Evolutionary conservation across 2,329 filamentous ascomycete species (phyloP), one percentile per base, ranked within the genome.

Genomic region (Coniochaeta ligniaria): DNA sequence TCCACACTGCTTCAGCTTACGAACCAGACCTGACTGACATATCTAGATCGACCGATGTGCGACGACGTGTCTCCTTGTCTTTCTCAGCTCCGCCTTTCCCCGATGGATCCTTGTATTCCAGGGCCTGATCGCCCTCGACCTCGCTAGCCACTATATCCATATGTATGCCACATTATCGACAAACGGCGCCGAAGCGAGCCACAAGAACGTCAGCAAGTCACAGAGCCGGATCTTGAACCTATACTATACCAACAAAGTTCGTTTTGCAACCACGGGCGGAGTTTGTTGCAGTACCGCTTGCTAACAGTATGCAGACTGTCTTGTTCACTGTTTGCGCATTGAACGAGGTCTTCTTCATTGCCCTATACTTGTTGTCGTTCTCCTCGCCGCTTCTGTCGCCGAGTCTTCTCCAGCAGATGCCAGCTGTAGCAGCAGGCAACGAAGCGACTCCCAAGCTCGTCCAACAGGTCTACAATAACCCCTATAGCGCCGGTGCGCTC

Each of bases 291-390:
- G 2, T 47, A 24, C 43, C 43, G n/a, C 6, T 1, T 20, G 4
- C 33, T 20, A 55, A 60, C 56, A 36, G n/a, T 20, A 2, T 33
- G 7, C 55, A 97, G 94, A 89, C 81, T 60, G 93, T 99, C 54
- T 83, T 99, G 47, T 99, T 99, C 78, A 76, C 91, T 63, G 91
- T 92, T 76, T 99, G 95, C 80, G 83, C 86, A 61, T 78, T 96
- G 66, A 99, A 99, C 75, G 95, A 99, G 77, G 78, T 93, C 65
- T 99, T 97, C 83, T 99, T 99, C 82, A 97, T 99, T 72, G 93
- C 92, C 33, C 86, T 99, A 63, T 99, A 99, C 79, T 89, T 99
- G 59, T 88, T 99, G 62, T 97, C 93, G 69, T 99, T 99, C 82
- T 96, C 91, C 61, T 96, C 91, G 61, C 94, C 94, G 1, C 84